phyloP scores from a whole-genome alignment of 1,139 yeast genomes.

The Blastobotrys proliferans region DNA sequence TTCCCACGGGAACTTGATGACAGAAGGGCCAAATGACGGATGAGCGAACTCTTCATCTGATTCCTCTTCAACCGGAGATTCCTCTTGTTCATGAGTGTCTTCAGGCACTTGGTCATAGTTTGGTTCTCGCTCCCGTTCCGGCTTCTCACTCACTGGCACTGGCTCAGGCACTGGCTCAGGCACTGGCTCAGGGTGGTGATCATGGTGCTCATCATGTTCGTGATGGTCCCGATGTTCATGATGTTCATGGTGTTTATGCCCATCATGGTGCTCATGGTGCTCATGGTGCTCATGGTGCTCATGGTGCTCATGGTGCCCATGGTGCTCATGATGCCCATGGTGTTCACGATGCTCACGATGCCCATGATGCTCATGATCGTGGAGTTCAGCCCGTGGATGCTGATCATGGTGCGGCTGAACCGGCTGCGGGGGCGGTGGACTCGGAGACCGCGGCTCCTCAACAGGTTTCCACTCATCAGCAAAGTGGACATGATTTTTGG shows the following conservation, averaged over 20 bases:
- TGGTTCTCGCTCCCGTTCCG: background rate
- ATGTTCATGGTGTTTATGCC: background rate
- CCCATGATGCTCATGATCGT: background rate
- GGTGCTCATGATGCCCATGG: background rate
- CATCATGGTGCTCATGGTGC: constrained; percentile 6
- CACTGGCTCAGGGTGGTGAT: background rate
- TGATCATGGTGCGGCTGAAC: too few species aligned
- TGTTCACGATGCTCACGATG: background rate
- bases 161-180: too few species aligned
- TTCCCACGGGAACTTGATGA: constrained; percentile 16
- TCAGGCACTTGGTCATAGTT: background rate
- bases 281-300: constrained; percentile 4
- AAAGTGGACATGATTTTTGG: constrained; percentile 6
- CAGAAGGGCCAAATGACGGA: constrained; percentile 13
- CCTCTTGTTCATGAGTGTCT: constrained; percentile 1
- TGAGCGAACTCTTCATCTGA: constrained; percentile 1
- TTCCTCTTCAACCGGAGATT: background rate
- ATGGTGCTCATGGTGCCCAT: too few species aligned
- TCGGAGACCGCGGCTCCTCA: background rate
- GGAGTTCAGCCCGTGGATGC: too few species aligned
- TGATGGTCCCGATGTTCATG: background rate
- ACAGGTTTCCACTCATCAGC: too few species aligned
- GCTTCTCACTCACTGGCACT: too few species aligned
- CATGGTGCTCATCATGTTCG: background rate
- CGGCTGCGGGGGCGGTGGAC: too few species aligned